These are phyloP conservation scores for Elsinoe batatas DNA, from an alignment of 2,329 filamentous ascomycete species.

Conservation along the genomic window DNA sequence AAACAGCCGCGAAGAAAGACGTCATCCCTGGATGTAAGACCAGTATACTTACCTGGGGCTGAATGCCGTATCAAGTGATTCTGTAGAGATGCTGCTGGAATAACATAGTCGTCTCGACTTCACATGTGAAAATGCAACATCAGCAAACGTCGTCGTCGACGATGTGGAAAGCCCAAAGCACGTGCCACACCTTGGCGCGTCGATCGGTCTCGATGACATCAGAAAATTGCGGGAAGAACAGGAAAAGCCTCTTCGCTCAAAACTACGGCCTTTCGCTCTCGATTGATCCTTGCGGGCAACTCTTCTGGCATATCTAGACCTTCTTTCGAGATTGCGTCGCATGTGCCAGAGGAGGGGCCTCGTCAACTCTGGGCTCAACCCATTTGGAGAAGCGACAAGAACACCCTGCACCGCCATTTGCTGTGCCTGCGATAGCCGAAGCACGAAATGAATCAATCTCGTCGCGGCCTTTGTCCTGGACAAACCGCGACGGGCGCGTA, in stretches of 20 bases:
- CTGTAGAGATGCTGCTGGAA: background rate
- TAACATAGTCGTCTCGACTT: too few relatives aligned
- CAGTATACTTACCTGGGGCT: too few relatives aligned
- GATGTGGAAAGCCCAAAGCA: background rate
- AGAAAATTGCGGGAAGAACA: background rate
- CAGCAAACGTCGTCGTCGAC: background rate
- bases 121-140: background rate
- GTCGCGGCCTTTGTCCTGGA: constrained; percentile 2
- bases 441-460: background rate
- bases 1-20: background rate
- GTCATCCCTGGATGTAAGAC: background rate
- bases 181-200: background rate
- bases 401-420: constrained; percentile 1
- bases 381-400: background rate
- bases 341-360: background rate
- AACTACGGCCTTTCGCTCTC: background rate
- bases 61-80: too few relatives aligned
- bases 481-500: constrained; percentile 5
- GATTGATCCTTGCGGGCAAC: background rate
- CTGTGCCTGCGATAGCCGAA: background rate
- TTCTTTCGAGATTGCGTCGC: background rate
- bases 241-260: background rate
- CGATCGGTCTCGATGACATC: background rate
- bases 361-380: background rate
- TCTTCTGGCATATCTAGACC: background rate